Percentiles rank a stretch among this genome's conserved stretches.
phyloP scores from a whole-genome alignment of 2,329 filamentous ascomycete species.

The Fusarium sublunatum region DNA sequence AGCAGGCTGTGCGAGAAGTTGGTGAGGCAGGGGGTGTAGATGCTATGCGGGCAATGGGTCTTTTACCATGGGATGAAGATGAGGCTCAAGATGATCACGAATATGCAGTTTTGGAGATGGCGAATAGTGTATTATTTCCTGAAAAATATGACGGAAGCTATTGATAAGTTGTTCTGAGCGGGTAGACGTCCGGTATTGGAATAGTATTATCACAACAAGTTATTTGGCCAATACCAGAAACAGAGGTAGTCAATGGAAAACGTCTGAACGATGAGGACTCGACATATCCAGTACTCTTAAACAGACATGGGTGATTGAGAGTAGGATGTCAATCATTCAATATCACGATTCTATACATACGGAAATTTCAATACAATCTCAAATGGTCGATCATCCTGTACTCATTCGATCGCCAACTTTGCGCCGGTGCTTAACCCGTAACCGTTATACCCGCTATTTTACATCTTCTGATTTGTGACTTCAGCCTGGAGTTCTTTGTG shows the following conservation, averaged over 20 bases:
- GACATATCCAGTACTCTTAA: not conserved
- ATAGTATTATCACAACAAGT: not conserved
- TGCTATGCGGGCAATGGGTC: slow-evolving; percentile 55
- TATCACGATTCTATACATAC: slow-evolving; percentile 24
- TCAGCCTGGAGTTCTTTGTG: slow-evolving; percentile 9
- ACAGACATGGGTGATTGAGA: not conserved
- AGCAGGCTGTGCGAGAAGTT: slow-evolving; percentile 53
- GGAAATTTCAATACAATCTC: slow-evolving; percentile 35
- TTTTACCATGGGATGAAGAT: slow-evolving; percentile 56
- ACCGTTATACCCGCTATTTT: slow-evolving; percentile 33
- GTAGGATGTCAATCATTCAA: slow-evolving; percentile 6
- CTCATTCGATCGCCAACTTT: slow-evolving; percentile 27
- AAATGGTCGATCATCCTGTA: slow-evolving; percentile 28
- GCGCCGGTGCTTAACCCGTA: slow-evolving; percentile 31
- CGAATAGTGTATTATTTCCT: slow-evolving; percentile 56
- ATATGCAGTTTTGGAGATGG: slow-evolving; percentile 51
- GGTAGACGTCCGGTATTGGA: no score
- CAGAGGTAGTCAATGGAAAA: not conserved
- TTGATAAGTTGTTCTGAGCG: slow-evolving; percentile 5
- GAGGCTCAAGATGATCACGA: slow-evolving; percentile 50
- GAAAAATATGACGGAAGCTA: slow-evolving; percentile 50
- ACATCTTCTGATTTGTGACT: slow-evolving; percentile 15
- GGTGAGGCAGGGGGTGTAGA: slow-evolving; percentile 55
- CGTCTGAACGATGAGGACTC: slow-evolving; percentile 6
- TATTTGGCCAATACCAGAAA: not conserved